Conservation (phyloP, 495 filamentous ascomycete species). For the Lasiosphaeria hispida region DNA sequence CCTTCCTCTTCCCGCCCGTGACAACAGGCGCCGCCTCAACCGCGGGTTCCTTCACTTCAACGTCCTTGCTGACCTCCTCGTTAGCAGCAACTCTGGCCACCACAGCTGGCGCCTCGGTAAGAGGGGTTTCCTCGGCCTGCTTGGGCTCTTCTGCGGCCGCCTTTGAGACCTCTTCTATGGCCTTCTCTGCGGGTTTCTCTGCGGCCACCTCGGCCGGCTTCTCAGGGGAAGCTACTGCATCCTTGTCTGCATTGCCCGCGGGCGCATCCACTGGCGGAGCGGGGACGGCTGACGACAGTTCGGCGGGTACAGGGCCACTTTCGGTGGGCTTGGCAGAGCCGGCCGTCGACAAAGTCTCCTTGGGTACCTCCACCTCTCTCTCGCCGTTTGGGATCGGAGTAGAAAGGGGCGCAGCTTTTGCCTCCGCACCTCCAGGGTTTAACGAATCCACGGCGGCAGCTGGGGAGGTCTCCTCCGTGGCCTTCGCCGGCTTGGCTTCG, state of each 20-base stretch:
- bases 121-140: conserved; percentile 3
- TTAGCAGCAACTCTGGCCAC: conserved; percentile 2
- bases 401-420: not conserved
- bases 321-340: conserved; percentile 1
- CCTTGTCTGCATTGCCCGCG: conserved; percentile 7
- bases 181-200: conserved; percentile 7
- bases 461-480: conserved; percentile 4
- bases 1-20: conserved; percentile 9
- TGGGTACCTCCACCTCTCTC: not conserved
- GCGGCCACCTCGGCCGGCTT: conserved; percentile 3
- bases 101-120: conserved; percentile 9
- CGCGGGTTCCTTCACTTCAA: conserved; percentile 20
- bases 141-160: not conserved
- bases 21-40: conserved; percentile 1
- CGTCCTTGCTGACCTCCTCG: conserved; percentile 16
- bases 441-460: not conserved
- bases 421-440: not conserved
- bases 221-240: conserved; percentile 3
- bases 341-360: not conserved
- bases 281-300: not conserved
- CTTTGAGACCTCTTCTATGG: not conserved
- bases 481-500: conserved; percentile 9
- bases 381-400: not conserved
- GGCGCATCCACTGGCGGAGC: not conserved
- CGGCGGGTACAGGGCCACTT: not conserved